A percentile compares a stretch with the other conserved stretches of the same genome.
These are phyloP conservation scores for Boletus mariae DNA, from an alignment of 1,284 basidiomycete genomes.

Conservation along the genomic window DNA sequence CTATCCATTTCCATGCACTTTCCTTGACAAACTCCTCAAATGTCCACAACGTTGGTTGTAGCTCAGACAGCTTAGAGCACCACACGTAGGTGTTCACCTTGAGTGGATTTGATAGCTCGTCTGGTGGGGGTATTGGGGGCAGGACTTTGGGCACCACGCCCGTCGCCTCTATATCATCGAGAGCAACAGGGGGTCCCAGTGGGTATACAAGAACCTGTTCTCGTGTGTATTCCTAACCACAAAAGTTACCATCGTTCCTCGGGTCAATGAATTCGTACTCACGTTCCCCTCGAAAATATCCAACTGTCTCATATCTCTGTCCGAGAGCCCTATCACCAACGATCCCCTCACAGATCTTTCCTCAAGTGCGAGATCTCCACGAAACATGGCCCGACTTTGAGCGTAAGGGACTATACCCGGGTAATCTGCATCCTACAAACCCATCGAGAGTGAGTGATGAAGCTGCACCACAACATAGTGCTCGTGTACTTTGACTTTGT, in stretches of 20 bases:
- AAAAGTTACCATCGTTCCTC: neutral
- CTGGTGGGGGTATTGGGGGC: slow-evolving; percentile 38
- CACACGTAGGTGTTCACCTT: slow-evolving; percentile 73
- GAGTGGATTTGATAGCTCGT: slow-evolving; percentile 36
- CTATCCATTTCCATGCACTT: slow-evolving; percentile 73
- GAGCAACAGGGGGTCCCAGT: slow-evolving; percentile 41
- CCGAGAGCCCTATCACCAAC: slow-evolving; percentile 61
- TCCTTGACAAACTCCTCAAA: slow-evolving; percentile 69
- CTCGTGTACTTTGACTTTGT: slow-evolving; percentile 50
- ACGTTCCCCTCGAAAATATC: slow-evolving; percentile 82
- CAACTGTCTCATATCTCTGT: slow-evolving; percentile 53
- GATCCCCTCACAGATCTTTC: slow-evolving; percentile 66
- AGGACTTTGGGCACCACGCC: slow-evolving; percentile 38
- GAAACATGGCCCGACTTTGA: slow-evolving; percentile 43
- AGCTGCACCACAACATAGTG: neutral
- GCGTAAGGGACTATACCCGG: slow-evolving; percentile 68
- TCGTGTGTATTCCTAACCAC: slow-evolving; percentile 66
- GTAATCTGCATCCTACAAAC: slow-evolving; percentile 64
- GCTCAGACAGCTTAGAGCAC: slow-evolving; percentile 36
- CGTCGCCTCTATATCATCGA: slow-evolving; percentile 28
- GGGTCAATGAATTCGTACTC: slow-evolving; percentile 31
- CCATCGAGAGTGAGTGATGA: slow-evolving; percentile 5
- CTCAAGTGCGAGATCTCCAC: slow-evolving; percentile 42
- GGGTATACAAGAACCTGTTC: slow-evolving; percentile 52
- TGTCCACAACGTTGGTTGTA: slow-evolving; percentile 70